Evolutionary conservation across 2,329 filamentous ascomycete genomes (phyloP).

Genomic region (Fusarium continuum): DNA sequence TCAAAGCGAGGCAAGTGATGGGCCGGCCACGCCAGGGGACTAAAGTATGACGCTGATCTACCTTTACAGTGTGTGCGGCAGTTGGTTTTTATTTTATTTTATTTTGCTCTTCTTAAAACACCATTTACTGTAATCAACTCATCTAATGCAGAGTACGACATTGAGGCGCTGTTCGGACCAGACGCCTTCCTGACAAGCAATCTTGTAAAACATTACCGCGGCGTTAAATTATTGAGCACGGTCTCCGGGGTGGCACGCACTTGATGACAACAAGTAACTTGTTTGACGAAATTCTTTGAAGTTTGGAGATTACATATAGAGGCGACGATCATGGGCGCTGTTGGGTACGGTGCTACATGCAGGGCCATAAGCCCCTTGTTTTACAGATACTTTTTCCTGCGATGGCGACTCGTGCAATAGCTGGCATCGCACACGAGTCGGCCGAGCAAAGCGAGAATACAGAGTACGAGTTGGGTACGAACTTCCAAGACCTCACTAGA

Average conservation of each 20-base stretch:
- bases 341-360: not conserved
- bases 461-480: conserved; percentile 19
- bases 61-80: conserved; percentile 14
- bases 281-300: conserved; percentile 4
- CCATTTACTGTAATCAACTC: not conserved
- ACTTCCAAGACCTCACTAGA: conserved; percentile 7
- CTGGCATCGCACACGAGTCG: conserved; percentile 21
- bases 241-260: conserved; percentile 2
- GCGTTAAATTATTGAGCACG: conserved; percentile 20
- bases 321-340: conserved; percentile 15
- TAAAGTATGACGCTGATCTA: conserved; percentile 31
- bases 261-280: conserved; percentile 2
- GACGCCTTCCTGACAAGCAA: conserved; percentile 2
- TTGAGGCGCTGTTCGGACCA: not conserved
- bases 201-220: not conserved
- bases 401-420: conserved; percentile 17
- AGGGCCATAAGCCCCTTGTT: conserved; percentile 23
- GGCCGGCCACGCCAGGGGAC: conserved; percentile 17
- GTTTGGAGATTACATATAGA: not conserved
- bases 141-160: not conserved
- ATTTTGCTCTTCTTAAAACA: not conserved
- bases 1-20: conserved; percentile 29
- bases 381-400: not conserved
- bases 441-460: conserved; percentile 14
- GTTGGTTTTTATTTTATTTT: conserved; percentile 1